Evolutionary conservation across 495 filamentous ascomycete species (phyloP).

Genomic region (Aspergillus panamensis): DNA sequence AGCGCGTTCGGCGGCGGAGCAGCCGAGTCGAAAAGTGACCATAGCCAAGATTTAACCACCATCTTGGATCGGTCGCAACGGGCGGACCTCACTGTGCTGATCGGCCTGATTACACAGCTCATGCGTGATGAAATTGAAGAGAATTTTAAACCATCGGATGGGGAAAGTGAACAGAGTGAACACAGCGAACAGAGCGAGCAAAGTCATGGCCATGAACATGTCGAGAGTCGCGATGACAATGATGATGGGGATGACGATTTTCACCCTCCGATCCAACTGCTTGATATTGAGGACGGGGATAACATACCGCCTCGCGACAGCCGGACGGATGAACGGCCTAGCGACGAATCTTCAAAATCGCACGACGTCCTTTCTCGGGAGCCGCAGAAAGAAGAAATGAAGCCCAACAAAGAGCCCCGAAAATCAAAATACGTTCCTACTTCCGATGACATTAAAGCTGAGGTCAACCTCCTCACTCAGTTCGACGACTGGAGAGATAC

Average conservation of each 20-base stretch:
- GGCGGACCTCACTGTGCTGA: constrained; percentile 46
- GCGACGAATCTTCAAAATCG: neutral
- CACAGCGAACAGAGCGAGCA: neutral
- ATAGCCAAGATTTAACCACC: constrained; percentile 46
- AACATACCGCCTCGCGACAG: constrained; percentile 1
- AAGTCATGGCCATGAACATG: neutral
- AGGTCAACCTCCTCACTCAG: constrained; percentile 43
- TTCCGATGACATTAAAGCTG: constrained; percentile 32
- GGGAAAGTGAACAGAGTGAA: neutral
- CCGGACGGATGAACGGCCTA: constrained; percentile 11
- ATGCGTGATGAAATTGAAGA: constrained; percentile 44
- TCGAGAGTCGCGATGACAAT: neutral
- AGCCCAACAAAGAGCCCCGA: neutral
- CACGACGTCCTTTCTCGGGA: too few species aligned
- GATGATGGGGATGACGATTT: neutral
- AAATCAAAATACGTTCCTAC: constrained; percentile 17
- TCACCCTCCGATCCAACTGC: constrained; percentile 1
- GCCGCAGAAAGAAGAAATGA: constrained; percentile 11
- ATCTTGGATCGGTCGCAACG: constrained; percentile 49
- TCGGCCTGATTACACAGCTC: constrained; percentile 39
- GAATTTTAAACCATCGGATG: constrained; percentile 34
- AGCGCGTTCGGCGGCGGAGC: constrained; percentile 31
- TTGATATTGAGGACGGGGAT: constrained; percentile 6
- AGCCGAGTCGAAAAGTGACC: constrained; percentile 24
- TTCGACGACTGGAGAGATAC: constrained; percentile 64